Evolutionary conservation across 441 rosid genomes (phyloP).

Genomic region (Biscutella laevigata): DNA sequence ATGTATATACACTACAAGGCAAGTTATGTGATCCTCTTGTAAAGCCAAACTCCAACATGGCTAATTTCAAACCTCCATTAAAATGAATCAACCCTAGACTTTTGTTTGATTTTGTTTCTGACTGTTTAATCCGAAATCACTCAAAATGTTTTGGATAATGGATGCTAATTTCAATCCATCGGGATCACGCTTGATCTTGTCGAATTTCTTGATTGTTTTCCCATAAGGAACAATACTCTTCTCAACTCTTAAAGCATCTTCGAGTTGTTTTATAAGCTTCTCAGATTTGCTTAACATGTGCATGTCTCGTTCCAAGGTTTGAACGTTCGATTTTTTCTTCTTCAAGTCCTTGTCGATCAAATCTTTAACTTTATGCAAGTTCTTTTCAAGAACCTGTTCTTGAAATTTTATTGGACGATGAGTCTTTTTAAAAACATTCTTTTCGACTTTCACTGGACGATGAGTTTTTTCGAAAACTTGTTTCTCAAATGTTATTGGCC

Average conservation of each 20-base stretch:
- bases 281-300: slow-evolving; percentile 12
- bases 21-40: slow-evolving; percentile 15
- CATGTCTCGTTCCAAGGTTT: slow-evolving; percentile 1
- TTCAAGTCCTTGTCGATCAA: slow-evolving; percentile 10
- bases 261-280: background rate
- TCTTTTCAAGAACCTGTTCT: background rate
- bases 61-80: slow-evolving; percentile 7
- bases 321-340: slow-evolving; percentile 10
- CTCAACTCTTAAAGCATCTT: slow-evolving; percentile 15
- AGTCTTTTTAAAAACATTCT: no score
- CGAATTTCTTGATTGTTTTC: slow-evolving; percentile 13
- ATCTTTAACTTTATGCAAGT: slow-evolving; percentile 10
- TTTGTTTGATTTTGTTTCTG: background rate
- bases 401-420: no score
- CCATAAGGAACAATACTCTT: slow-evolving; percentile 1
- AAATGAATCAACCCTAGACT: slow-evolving; percentile 5
- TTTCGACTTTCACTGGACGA: no score
- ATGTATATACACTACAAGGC: background rate
- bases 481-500: no score
- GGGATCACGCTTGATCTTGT: slow-evolving; percentile 3
- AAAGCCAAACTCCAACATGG: slow-evolving; percentile 10
- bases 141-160: slow-evolving; percentile 13
- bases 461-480: no score
- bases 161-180: background rate
- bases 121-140: slow-evolving; percentile 24